phyloP scores from a whole-genome alignment of 139 green algal species.

The Coelastrella sp. region DNA sequence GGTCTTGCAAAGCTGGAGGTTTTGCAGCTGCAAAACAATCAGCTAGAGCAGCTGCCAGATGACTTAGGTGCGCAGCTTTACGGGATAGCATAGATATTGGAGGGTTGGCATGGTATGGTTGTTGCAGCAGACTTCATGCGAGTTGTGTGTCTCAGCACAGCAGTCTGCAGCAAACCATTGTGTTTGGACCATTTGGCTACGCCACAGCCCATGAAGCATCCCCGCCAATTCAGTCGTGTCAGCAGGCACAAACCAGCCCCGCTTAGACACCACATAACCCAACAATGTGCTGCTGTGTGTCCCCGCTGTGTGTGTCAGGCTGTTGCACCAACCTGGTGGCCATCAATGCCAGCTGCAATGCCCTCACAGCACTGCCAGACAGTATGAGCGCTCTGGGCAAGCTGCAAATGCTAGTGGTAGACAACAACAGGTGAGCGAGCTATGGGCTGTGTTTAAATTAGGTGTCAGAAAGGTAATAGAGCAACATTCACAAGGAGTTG shows the following conservation, averaged over 20 bases:
- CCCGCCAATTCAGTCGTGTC: too few species aligned
- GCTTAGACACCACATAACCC: too few species aligned
- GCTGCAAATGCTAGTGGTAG: slow-evolving; percentile 35
- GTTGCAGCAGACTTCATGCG: not conserved
- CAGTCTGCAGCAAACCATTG: too few species aligned
- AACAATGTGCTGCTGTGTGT: not conserved
- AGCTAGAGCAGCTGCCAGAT: slow-evolving; percentile 54
- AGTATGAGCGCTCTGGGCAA: not conserved
- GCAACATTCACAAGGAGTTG: too few species aligned
- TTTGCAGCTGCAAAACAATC: slow-evolving; percentile 56
- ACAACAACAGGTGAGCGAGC: slow-evolving; percentile 34
- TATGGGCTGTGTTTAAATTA: too few species aligned
- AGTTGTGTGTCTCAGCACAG: too few species aligned
- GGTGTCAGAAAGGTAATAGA: too few species aligned
- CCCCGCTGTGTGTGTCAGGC: slow-evolving; percentile 21
- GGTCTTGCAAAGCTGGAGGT: slow-evolving; percentile 47
- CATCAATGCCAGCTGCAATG: slow-evolving; percentile 33
- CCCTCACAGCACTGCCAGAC: slow-evolving; percentile 24
- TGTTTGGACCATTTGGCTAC: too few species aligned
- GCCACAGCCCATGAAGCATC: too few species aligned
- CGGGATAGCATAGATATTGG: too few species aligned
- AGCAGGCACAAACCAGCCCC: too few species aligned
- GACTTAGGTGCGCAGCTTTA: slow-evolving; percentile 30
- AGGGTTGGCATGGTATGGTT: not conserved
- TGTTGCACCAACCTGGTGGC: slow-evolving; percentile 38